These are phyloP conservation scores for Scheffersomyces insectosa DNA, from an alignment of 1,139 yeast genomes.

Conservation along the genomic window DNA sequence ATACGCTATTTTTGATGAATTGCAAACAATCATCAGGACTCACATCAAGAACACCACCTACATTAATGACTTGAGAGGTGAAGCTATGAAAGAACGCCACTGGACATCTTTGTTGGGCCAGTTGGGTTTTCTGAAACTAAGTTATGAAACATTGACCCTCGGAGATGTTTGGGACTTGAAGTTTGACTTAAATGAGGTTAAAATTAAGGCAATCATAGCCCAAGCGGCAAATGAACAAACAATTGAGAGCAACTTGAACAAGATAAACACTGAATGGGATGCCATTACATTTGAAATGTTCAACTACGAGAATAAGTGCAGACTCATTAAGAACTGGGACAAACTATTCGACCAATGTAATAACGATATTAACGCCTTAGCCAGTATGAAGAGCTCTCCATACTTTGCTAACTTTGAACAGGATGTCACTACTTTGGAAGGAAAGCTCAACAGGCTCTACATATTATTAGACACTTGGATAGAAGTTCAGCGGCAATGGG, in stretches of 20 bases:
- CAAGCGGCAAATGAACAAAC: conserved; percentile 76
- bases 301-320: conserved; percentile 52
- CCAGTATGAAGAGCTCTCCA: conserved; percentile 74
- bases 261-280: conserved; percentile 53
- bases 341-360: conserved; percentile 57
- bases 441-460: conserved; percentile 51
- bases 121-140: conserved; percentile 20
- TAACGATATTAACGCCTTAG: conserved; percentile 61
- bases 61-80: conserved; percentile 55
- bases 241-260: conserved; percentile 55
- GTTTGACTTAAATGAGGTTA: conserved; percentile 43
- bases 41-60: conserved; percentile 40
- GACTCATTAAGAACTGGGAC: conserved; percentile 73
- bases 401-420: conserved; percentile 64
- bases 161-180: conserved; percentile 67
- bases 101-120: conserved; percentile 57
- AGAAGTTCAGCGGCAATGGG: conserved; percentile 89
- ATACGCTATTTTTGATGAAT: conserved; percentile 66
- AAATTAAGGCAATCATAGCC: conserved; percentile 51
- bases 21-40: conserved; percentile 48
- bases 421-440: conserved; percentile 57
- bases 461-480: conserved; percentile 69
- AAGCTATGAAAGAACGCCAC: conserved; percentile 64
- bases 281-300: conserved; percentile 53
- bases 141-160: conserved; percentile 35